Evolutionary conservation across 2,329 filamentous ascomycete genomes (phyloP).

Genomic region (Nigrospora sphaerica): DNA sequence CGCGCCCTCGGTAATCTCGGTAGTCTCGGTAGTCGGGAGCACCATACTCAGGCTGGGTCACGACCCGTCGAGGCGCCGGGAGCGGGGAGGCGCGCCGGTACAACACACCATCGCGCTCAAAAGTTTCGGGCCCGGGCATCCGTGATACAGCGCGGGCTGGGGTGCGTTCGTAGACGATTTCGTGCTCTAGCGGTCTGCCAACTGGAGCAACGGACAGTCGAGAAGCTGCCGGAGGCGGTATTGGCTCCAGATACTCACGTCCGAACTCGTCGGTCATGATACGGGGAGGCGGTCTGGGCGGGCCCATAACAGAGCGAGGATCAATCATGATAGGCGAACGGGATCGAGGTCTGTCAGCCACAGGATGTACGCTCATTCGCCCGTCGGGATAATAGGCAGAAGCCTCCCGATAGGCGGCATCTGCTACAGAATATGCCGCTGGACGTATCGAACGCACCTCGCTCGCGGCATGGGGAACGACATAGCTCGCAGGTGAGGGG

Average conservation of each 20-base stretch:
- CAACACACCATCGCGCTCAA: conserved; percentile 41
- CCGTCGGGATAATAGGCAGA: conserved; percentile 37
- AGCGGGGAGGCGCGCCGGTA: conserved; percentile 46
- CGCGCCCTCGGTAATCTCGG: conserved; percentile 48
- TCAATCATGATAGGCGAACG: conserved; percentile 39
- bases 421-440: conserved; percentile 33
- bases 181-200: conserved; percentile 35
- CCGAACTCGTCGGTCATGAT: conserved; percentile 80
- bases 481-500: conserved; percentile 27
- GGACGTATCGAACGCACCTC: conserved; percentile 31
- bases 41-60: conserved; percentile 56
- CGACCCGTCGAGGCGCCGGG: conserved; percentile 44
- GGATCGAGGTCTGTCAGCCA: conserved; percentile 39
- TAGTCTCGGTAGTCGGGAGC: conserved; percentile 45
- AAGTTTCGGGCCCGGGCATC: conserved; percentile 36
- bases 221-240: conserved; percentile 29
- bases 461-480: conserved; percentile 28
- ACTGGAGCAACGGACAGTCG: conserved; percentile 46
- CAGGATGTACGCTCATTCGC: conserved; percentile 41
- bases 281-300: conserved; percentile 49
- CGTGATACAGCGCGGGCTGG: conserved; percentile 44
- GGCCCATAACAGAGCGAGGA: conserved; percentile 40
- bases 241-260: conserved; percentile 64
- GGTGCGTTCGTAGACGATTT: conserved; percentile 60
- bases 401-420: conserved; percentile 32